A percentile compares a stretch with the other conserved stretches of the same genome.
Evolutionary conservation across 306 rosid species (phyloP).

Genomic region (Rosa rugosa): DNA sequence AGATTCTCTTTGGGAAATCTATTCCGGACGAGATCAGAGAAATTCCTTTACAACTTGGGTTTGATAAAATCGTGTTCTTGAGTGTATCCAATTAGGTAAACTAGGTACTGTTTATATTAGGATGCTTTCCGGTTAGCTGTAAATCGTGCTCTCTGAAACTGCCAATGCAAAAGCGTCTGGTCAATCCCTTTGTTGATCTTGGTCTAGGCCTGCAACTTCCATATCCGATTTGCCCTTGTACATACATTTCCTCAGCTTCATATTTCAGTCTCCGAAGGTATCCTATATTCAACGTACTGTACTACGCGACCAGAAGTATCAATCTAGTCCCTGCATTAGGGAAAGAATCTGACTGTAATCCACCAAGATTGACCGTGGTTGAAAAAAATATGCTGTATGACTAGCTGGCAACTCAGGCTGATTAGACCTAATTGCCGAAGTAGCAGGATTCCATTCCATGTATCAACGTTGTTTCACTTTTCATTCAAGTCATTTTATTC

Average conservation of each 20-base stretch:
- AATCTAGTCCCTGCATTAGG: not conserved
- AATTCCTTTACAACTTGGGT: conserved; percentile 85
- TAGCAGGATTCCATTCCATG: not conserved
- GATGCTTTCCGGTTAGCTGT: conserved; percentile 28
- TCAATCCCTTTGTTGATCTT: conserved; percentile 17
- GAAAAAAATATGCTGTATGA: conserved; percentile 15
- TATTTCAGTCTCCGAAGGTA: conserved; percentile 4
- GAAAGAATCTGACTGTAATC: not conserved
- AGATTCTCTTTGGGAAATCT: conserved; percentile 67
- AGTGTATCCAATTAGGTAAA: conserved; percentile 25
- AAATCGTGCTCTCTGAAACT: conserved; percentile 33
- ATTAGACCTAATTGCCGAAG: not conserved
- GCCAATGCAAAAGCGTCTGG: conserved; percentile 8
- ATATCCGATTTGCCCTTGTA: conserved; percentile 34
- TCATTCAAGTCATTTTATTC: not conserved
- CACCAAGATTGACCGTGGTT: conserved; percentile 26
- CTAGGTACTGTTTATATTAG: conserved; percentile 31
- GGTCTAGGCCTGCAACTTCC: conserved; percentile 22
- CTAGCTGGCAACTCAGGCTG: not conserved
- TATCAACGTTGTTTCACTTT: conserved; percentile 6
- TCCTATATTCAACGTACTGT: not conserved
- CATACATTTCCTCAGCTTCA: conserved; percentile 18
- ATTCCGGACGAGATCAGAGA: conserved; percentile 81
- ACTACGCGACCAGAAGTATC: not conserved
- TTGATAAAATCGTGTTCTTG: conserved; percentile 74